Conservation (phyloP, 139 green algal species). For the Diplosphaera chodatii region DNA sequence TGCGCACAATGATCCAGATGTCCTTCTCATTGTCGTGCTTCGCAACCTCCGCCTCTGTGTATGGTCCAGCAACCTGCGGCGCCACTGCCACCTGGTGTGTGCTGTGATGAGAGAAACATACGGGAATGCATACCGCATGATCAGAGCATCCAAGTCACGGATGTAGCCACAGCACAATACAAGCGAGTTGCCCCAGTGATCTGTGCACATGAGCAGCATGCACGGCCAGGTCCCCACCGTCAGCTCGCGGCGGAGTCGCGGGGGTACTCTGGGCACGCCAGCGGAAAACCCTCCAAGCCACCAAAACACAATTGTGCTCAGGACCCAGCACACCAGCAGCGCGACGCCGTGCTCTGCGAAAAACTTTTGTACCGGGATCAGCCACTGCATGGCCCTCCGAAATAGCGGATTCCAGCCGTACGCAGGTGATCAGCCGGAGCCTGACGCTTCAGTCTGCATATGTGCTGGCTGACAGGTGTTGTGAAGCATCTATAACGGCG, state of each 20-base stretch:
- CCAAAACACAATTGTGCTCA: background rate
- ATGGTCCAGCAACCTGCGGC: background rate
- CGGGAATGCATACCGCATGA: too few species aligned
- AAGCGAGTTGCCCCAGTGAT: too few species aligned
- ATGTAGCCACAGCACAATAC: too few species aligned
- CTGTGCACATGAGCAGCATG: too few species aligned
- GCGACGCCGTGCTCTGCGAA: background rate
- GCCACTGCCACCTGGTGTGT: too few species aligned
- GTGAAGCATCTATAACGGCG: too few species aligned
- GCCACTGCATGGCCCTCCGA: background rate
- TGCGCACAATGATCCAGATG: constrained; percentile 62
- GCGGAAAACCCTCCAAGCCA: background rate
- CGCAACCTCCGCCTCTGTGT: constrained; percentile 8
- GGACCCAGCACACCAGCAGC: background rate
- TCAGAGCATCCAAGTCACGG: too few species aligned
- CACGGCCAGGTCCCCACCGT: background rate
- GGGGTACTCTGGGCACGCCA: background rate
- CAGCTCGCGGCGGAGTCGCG: background rate
- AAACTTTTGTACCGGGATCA: background rate
- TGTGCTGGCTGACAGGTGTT: too few species aligned
- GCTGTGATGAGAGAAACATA: too few species aligned
- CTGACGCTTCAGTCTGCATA: too few species aligned
- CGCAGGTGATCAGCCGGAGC: too few species aligned
- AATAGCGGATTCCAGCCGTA: too few species aligned
- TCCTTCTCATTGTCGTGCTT: constrained; percentile 11